These are phyloP conservation scores for Rutstroemia sydowiana DNA, from an alignment of 2,329 filamentous ascomycete species.

Conservation along the genomic window DNA sequence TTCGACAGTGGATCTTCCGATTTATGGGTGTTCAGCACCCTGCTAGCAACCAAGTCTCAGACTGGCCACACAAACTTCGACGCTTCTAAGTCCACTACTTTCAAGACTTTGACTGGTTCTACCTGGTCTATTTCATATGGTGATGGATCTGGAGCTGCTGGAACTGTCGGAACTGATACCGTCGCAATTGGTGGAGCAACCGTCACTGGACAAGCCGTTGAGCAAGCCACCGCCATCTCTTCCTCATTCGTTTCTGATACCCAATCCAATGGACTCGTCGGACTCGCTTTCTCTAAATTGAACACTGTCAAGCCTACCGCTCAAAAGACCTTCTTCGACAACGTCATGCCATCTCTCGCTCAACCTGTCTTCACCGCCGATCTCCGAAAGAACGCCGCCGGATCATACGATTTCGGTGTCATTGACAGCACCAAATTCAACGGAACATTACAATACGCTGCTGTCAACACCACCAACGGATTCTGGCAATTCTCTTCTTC, in stretches of 20 bases:
- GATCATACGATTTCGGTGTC: conserved; percentile 49
- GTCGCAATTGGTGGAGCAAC: conserved; percentile 31
- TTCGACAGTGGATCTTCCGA: conserved; percentile 31
- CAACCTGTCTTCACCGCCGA: conserved; percentile 54
- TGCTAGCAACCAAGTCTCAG: conserved; percentile 25
- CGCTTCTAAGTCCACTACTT: conserved; percentile 25
- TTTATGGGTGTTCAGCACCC: conserved; percentile 32
- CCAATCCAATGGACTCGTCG: conserved; percentile 51
- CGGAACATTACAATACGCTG: conserved; percentile 44
- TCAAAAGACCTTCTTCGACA: conserved; percentile 33
- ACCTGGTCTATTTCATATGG: conserved; percentile 31
- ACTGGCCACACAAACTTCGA: conserved; percentile 29
- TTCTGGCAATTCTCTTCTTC: conserved; percentile 52
- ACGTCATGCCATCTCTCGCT: conserved; percentile 24
- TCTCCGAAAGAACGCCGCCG: conserved; percentile 39
- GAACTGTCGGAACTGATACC: conserved; percentile 31
- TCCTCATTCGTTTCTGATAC: conserved; percentile 31
- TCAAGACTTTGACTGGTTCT: conserved; percentile 25
- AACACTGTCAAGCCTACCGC: conserved; percentile 30
- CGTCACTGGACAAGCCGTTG: conserved; percentile 29
- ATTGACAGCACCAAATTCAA: conserved; percentile 47
- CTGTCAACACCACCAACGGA: conserved; percentile 41
- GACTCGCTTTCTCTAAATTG: conserved; percentile 42
- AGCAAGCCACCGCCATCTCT: conserved; percentile 30
- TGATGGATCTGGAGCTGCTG: conserved; percentile 34